Conservation (phyloP, 2,329 filamentous ascomycete species). For the Talaromyces sp. region DNA sequence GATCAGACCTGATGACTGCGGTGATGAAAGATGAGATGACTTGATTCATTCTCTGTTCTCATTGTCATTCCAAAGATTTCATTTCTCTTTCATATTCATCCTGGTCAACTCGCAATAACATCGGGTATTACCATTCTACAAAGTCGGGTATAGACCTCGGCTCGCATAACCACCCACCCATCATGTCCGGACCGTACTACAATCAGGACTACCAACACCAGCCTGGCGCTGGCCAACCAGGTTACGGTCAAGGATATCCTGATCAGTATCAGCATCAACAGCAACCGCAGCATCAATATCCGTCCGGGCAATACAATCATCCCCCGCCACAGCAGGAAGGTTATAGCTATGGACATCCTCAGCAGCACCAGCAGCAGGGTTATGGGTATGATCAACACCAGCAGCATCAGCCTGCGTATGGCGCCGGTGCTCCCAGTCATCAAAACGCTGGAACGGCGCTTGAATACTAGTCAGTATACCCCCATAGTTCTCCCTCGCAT, state of each 20-base stretch:
- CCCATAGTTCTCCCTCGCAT: background rate
- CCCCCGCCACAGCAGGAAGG: conserved; percentile 26
- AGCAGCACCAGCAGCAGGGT: background rate
- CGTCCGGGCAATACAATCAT: background rate
- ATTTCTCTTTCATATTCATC: background rate
- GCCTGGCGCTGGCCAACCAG: background rate
- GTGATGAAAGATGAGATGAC: background rate
- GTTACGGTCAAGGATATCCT: conserved; percentile 13
- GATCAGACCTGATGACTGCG: conserved; percentile 7
- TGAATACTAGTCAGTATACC: conserved; percentile 15
- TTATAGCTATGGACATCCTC: conserved; percentile 32
- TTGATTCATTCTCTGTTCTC: background rate
- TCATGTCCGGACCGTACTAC: conserved; percentile 21
- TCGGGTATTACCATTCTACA: background rate
- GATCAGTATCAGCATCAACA: conserved; percentile 8
- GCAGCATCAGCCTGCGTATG: background rate
- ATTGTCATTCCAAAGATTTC: background rate
- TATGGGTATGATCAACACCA: background rate
- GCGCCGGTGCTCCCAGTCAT: background rate
- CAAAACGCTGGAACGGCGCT: conserved; percentile 13
- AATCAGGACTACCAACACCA: conserved; percentile 7
- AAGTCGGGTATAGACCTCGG: background rate
- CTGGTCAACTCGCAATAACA: background rate
- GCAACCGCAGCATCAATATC: conserved; percentile 25
- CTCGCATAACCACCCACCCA: background rate